Evolutionary conservation across 108 stramenopile species (phyloP).

Genomic region (Craspedostauros australis): DNA sequence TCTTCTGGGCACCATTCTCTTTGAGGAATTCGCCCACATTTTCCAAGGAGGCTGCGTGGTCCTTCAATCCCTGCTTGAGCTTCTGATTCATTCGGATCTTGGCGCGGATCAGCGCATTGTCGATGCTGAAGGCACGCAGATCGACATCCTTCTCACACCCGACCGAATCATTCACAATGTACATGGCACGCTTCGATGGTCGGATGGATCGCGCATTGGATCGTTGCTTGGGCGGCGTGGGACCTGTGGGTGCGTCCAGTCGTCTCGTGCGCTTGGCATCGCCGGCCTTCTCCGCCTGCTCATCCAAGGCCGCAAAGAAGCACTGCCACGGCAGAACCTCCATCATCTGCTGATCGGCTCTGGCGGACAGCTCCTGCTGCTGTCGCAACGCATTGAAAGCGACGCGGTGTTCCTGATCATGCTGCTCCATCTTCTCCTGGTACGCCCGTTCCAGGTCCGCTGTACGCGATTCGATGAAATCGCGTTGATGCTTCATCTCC

Average conservation of each 20-base stretch:
- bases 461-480: slow-evolving; percentile 21
- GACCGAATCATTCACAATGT: not conserved
- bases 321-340: slow-evolving; percentile 29
- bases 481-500: slow-evolving; percentile 35
- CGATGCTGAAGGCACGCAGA: slow-evolving; percentile 37
- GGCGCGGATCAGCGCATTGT: slow-evolving; percentile 31
- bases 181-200: slow-evolving; percentile 18
- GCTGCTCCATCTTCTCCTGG: slow-evolving; percentile 2
- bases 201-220: slow-evolving; percentile 2
- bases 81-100: slow-evolving; percentile 26
- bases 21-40: too few species aligned
- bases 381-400: slow-evolving; percentile 4
- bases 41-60: too few species aligned
- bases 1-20: too few species aligned
- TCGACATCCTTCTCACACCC: slow-evolving; percentile 5
- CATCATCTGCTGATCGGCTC: slow-evolving; percentile 7
- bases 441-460: slow-evolving; percentile 21
- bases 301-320: slow-evolving; percentile 26
- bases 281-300: not conserved
- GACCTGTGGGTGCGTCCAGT: not conserved
- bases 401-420: slow-evolving; percentile 7
- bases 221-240: not conserved
- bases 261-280: not conserved
- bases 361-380: slow-evolving; percentile 15
- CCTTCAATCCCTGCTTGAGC: too few species aligned